Percentiles rank a stretch among this genome's conserved stretches.
These are phyloP conservation scores for Colletotrichum cereale DNA, from an alignment of 2,329 filamentous ascomycete species.

Conservation along the genomic window DNA sequence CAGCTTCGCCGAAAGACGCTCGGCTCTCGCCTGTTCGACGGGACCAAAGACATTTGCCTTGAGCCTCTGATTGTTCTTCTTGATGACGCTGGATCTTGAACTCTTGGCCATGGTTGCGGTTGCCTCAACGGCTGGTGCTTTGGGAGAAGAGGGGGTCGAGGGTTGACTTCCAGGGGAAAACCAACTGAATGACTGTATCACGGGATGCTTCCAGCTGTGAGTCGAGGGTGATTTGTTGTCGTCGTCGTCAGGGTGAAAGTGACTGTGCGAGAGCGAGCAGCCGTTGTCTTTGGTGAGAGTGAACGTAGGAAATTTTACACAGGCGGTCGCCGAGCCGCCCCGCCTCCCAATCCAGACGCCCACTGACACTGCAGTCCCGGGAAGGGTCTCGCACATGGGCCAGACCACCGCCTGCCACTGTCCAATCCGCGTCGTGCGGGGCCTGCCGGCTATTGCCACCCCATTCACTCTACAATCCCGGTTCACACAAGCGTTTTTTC, in stretches of 20 bases:
- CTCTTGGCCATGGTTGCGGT: slow-evolving; percentile 83
- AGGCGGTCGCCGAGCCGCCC: slow-evolving; percentile 19
- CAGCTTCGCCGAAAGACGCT: slow-evolving; percentile 88
- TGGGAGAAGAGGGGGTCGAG: slow-evolving; percentile 4
- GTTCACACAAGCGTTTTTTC: neutral
- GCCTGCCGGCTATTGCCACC: slow-evolving; percentile 31
- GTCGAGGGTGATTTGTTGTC: neutral
- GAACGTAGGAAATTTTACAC: slow-evolving; percentile 33
- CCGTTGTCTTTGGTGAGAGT: slow-evolving; percentile 6
- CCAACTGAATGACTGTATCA: neutral
- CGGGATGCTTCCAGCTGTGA: neutral
- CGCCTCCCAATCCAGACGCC: slow-evolving; percentile 13
- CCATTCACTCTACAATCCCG: slow-evolving; percentile 8
- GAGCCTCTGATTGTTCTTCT: slow-evolving; percentile 85
- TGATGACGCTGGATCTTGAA: slow-evolving; percentile 81
- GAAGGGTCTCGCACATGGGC: slow-evolving; percentile 14
- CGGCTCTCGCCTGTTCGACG: slow-evolving; percentile 80
- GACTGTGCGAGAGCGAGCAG: slow-evolving; percentile 14
- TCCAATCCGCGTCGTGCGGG: slow-evolving; percentile 14
- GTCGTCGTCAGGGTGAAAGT: neutral
- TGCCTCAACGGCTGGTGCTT: slow-evolving; percentile 19
- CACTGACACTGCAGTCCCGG: slow-evolving; percentile 19
- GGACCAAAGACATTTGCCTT: slow-evolving; percentile 88
- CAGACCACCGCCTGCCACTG: slow-evolving; percentile 17
- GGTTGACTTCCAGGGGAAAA: neutral